Percentiles rank a stretch among this genome's conserved stretches.
Conservation (phyloP, 1,284 basidiomycete genomes). For the Cryptococcus floricola region DNA sequence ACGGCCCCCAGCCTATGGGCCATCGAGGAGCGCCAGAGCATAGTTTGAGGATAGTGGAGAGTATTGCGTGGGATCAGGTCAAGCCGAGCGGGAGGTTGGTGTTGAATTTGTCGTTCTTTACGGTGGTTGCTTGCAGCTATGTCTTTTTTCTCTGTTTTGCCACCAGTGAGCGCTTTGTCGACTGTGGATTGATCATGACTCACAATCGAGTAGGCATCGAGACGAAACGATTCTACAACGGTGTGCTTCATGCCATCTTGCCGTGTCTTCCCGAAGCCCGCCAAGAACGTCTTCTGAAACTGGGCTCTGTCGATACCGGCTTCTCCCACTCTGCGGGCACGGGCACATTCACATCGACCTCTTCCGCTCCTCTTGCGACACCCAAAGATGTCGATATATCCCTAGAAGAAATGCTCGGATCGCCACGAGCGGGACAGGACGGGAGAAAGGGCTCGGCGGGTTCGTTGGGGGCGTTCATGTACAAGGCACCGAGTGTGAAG, state of each 20-base stretch:
- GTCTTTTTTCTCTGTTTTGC: slow-evolving; percentile 44
- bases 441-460: slow-evolving; percentile 2
- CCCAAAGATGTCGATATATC: slow-evolving; percentile 13
- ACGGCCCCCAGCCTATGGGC: slow-evolving; percentile 35
- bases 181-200: not conserved
- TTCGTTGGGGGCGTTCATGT: not conserved
- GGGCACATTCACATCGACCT: not conserved
- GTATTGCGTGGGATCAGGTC: slow-evolving; percentile 15
- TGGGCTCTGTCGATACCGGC: slow-evolving; percentile 11
- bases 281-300: not conserved
- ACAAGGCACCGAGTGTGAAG: not conserved
- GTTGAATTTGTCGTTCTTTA: slow-evolving; percentile 32
- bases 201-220: slow-evolving; percentile 22
- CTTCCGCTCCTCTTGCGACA: not conserved
- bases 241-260: slow-evolving; percentile 23
- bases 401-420: slow-evolving; percentile 17
- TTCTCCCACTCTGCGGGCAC: not conserved
- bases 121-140: slow-evolving; percentile 34
- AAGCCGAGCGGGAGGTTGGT: slow-evolving; percentile 10
- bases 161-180: slow-evolving; percentile 25
- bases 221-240: slow-evolving; percentile 34
- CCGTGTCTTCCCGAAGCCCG: slow-evolving; percentile 24
- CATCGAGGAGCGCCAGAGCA: slow-evolving; percentile 21
- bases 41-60: slow-evolving; percentile 26
- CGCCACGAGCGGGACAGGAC: slow-evolving; percentile 4